These are phyloP conservation scores for Candida xyloterini DNA, from an alignment of 805 yeast species.

Conservation along the genomic window DNA sequence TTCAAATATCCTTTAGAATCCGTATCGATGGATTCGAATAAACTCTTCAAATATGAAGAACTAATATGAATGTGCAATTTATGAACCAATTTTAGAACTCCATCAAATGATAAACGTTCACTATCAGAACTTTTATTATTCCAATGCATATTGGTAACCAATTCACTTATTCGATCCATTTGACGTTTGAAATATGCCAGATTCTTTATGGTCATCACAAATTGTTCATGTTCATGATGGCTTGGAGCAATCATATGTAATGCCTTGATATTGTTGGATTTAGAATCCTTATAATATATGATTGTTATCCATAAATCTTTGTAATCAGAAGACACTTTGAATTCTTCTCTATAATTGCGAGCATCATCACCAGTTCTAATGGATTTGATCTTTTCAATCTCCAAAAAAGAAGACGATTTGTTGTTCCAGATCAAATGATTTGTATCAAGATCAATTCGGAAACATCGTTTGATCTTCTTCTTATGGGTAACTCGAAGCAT, in stretches of 20 bases:
- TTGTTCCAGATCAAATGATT: slow-evolving; percentile 60
- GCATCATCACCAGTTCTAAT: slow-evolving; percentile 69
- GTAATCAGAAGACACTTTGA: slow-evolving; percentile 64
- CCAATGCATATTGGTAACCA: slow-evolving; percentile 60
- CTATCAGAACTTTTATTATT: slow-evolving; percentile 36
- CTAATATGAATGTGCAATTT: slow-evolving; percentile 74
- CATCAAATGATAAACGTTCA: slow-evolving; percentile 54
- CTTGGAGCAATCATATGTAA: slow-evolving; percentile 71
- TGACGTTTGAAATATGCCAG: slow-evolving; percentile 57
- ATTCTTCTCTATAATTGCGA: slow-evolving; percentile 79
- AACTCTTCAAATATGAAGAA: slow-evolving; percentile 40
- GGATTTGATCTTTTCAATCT: slow-evolving; percentile 62
- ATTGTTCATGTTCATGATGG: slow-evolving; percentile 48
- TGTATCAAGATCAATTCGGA: slow-evolving; percentile 52
- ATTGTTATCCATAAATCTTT: slow-evolving; percentile 77
- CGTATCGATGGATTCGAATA: slow-evolving; percentile 55
- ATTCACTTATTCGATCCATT: slow-evolving; percentile 47
- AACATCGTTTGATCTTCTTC: slow-evolving; percentile 57
- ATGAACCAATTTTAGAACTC: slow-evolving; percentile 61
- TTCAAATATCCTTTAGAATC: slow-evolving; percentile 50
- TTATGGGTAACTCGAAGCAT: slow-evolving; percentile 68
- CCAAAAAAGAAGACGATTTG: slow-evolving; percentile 42
- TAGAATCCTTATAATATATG: slow-evolving; percentile 59
- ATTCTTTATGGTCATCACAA: slow-evolving; percentile 53
- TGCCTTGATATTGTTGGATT: slow-evolving; percentile 64